Percentiles rank a stretch among this genome's conserved stretches.
Conservation (phyloP, 2,329 filamentous ascomycete species). For the Penicillium sp. region DNA sequence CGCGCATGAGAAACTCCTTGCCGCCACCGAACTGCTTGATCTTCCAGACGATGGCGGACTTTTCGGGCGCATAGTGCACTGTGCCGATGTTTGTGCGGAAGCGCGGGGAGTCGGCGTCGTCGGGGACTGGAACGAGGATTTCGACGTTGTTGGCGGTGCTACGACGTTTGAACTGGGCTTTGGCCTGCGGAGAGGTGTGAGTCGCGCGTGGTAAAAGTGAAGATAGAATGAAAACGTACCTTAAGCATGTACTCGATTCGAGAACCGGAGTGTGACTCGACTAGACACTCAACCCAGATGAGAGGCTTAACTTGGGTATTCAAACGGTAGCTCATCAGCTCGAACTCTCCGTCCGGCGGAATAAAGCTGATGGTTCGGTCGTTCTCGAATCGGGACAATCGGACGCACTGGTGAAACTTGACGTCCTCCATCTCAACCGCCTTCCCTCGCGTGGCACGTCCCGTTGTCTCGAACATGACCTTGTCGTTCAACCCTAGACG, state of each 20-base stretch:
- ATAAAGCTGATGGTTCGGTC: slow-evolving; percentile 99
- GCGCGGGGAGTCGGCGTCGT: slow-evolving; percentile 92
- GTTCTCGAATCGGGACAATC: slow-evolving; percentile 95
- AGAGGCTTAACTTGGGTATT: slow-evolving; percentile 98
- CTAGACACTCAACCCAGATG: slow-evolving; percentile 98
- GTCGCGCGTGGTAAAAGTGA: neutral
- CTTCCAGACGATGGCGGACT: slow-evolving; percentile 98
- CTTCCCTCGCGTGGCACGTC: slow-evolving; percentile 90
- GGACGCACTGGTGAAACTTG: slow-evolving; percentile 98
- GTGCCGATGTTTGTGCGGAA: slow-evolving; percentile 98
- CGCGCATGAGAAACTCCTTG: slow-evolving; percentile 98
- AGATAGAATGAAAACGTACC: slow-evolving; percentile 41
- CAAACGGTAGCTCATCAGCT: slow-evolving; percentile 98
- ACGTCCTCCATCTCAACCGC: slow-evolving; percentile 99
- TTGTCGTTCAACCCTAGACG: slow-evolving; percentile 96
- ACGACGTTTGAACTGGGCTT: slow-evolving; percentile 96
- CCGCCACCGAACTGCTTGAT: slow-evolving; percentile 99
- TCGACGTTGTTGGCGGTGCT: slow-evolving; percentile 99
- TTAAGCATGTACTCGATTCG: slow-evolving; percentile 99
- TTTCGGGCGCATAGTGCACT: slow-evolving; percentile 96
- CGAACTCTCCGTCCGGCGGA: slow-evolving; percentile 96
- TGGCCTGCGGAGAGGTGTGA: slow-evolving; percentile 59
- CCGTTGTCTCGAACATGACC: slow-evolving; percentile 99
- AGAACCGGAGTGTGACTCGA: slow-evolving; percentile 93
- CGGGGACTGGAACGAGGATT: slow-evolving; percentile 94